Conservation (phyloP, 371 early-diverging fungal species). For the Mucor ambiguus region DNA sequence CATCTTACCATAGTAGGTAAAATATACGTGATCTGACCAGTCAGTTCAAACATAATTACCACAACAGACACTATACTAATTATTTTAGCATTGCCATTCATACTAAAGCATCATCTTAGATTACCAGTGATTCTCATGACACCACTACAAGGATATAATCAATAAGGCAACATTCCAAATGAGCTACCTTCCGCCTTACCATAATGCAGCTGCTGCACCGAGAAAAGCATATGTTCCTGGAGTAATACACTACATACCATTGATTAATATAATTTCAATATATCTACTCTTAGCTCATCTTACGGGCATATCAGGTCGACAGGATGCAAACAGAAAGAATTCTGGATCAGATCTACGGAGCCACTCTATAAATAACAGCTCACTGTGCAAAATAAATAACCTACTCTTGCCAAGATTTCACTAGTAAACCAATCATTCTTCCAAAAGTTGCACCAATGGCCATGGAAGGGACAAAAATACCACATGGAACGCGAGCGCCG, state of each 20-base stretch:
- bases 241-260: constrained; percentile 71
- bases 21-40: constrained; percentile 90
- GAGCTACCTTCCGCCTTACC: constrained; percentile 41
- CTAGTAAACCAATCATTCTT: constrained; percentile 84
- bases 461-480: constrained; percentile 96
- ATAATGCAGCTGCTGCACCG: constrained; percentile 93
- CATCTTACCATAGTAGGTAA: constrained; percentile 86
- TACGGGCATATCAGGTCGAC: constrained; percentile 75
- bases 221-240: constrained; percentile 97
- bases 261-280: background rate
- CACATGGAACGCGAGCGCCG: constrained; percentile 86
- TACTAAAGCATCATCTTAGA: background rate
- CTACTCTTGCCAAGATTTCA: constrained; percentile 63
- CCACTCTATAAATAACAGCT: background rate
- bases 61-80: constrained; percentile 69
- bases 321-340: constrained; percentile 74
- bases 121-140: constrained; percentile 70
- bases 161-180: background rate
- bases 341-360: constrained; percentile 59
- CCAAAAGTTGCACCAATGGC: constrained; percentile 94
- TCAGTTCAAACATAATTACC: constrained; percentile 97
- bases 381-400: background rate
- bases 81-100: background rate
- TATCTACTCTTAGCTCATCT: constrained; percentile 4
- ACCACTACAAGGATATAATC: constrained; percentile 40